Percentiles rank a stretch among this genome's conserved stretches.
Conservation (phyloP, 306 rosid species). For the Amphicarpaea edgeworthii region DNA sequence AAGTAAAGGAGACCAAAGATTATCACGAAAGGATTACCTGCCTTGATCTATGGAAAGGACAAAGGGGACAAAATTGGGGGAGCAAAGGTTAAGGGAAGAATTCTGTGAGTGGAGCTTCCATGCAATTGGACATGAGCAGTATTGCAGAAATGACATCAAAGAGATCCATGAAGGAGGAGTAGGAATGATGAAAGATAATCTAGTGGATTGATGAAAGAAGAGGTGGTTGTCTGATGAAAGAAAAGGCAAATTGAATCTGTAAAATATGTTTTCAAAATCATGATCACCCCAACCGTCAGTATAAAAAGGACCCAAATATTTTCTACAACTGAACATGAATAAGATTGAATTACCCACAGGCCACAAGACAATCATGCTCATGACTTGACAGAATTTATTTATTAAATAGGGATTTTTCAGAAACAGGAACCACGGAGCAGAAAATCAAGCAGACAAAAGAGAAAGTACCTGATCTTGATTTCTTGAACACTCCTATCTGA, state of each 20-base stretch:
- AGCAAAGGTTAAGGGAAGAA: not conserved
- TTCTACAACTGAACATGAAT: not conserved
- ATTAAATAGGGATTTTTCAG: conserved; percentile 7
- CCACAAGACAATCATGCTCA: conserved; percentile 4
- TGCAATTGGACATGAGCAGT: not conserved
- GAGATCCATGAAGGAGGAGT: not conserved
- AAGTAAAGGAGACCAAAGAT: not conserved
- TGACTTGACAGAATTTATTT: not conserved
- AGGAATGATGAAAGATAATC: not conserved
- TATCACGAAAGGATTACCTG: not conserved
- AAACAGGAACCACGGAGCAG: not conserved
- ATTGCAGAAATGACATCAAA: not conserved
- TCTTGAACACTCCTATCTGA: conserved; percentile 88
- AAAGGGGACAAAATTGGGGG: not conserved
- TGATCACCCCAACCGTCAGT: not conserved
- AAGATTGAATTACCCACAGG: not conserved
- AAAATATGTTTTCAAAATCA: not conserved
- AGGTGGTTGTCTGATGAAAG: not conserved
- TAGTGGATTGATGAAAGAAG: not conserved
- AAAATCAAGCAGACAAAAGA: conserved; percentile 6
- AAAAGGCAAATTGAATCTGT: not conserved
- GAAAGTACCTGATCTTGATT: conserved; percentile 82
- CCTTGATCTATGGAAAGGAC: not conserved
- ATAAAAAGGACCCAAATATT: not conserved
- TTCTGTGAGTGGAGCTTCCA: not conserved